Evolutionary conservation across 495 filamentous ascomycete species (phyloP).

Genomic region (Elaphomyces granulatus): DNA sequence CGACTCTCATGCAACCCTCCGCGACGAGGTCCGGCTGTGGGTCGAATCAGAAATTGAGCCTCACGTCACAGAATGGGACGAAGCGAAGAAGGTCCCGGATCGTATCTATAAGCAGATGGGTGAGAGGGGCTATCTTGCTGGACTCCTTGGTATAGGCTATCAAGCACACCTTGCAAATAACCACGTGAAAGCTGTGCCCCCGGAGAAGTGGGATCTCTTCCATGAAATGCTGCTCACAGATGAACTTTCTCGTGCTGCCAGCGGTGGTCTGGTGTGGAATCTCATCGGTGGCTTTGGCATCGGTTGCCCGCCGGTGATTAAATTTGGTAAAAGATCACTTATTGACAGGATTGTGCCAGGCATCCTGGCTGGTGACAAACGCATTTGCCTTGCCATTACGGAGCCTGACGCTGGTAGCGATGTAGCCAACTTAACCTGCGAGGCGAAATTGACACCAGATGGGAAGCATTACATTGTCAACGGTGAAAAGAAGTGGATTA

Average conservation of each 20-base stretch:
- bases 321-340: conserved; percentile 82
- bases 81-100: conserved; percentile 73
- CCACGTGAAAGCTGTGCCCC: conserved; percentile 57
- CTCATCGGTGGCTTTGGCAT: conserved; percentile 90
- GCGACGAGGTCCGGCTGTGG: conserved; percentile 83
- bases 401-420: conserved; percentile 75
- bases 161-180: conserved; percentile 56
- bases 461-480: conserved; percentile 99
- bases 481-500: conserved; percentile 99
- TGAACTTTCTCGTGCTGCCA: conserved; percentile 75
- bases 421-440: conserved; percentile 87
- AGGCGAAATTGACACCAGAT: conserved; percentile 83
- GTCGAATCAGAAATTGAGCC: conserved; percentile 83
- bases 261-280: conserved; percentile 97
- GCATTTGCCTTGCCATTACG: conserved; percentile 81
- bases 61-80: conserved; percentile 90
- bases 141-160: conserved; percentile 68
- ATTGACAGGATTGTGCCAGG: conserved; percentile 72
- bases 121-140: conserved; percentile 79
- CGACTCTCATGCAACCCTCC: conserved; percentile 77
- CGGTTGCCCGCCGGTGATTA: conserved; percentile 78
- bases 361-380: conserved; percentile 82
- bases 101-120: conserved; percentile 93
- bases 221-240: conserved; percentile 93
- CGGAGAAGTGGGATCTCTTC: conserved; percentile 94